Evolutionary conservation across 2,329 filamentous ascomycete species (phyloP), one percentile per base, ranked within the genome.

Genomic region (Alternaria burnsii): DNA sequence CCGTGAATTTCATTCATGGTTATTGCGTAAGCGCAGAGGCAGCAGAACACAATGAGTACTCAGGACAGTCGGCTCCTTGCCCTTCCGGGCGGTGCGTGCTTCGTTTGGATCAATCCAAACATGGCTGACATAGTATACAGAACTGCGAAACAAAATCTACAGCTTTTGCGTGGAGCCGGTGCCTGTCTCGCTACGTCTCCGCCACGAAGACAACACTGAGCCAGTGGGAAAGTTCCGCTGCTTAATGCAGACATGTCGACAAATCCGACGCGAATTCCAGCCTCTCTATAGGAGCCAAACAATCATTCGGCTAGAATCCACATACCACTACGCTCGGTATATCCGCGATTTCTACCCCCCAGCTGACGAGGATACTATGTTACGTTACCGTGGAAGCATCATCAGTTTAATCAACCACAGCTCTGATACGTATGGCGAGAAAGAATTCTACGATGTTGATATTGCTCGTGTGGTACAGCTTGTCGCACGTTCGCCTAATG

Each of bases 211-310:
- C 4, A 11, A 42, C 5, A 24, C 22, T 16, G 7, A 44, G 20
- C 41, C 40, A 24, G 51, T 43, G 16, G 51, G 51, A 16, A 30
- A 32, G 20, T 44, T 18, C 24, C 26, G 51, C 18, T 41, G 38
- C 38, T 34, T 54, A 24, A 24, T 40, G 40, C 38, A 54, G 28
- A 54, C 51, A 32, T 68, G 59, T 43, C 58, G 51, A 14, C 61
- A 63, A 36, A 62, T 71, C 24, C 66, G 68, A 22, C 12, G 42
- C 12, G 66, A 71, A 43, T 69, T 63, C 52, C 62, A 53, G 1
- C 53, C 59, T 1, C 32, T 51, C 6, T 69, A 63, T 56, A 44
- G 61, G 20, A 14, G 38, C 3, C 26, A 54, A 11, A 54, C 51
- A 2, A 32, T 9, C 1, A 12, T 43, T 8, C 38, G 30, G 8